Conservation (phyloP, 139 green algal species). For the Limnomonas spitsbergensis region DNA sequence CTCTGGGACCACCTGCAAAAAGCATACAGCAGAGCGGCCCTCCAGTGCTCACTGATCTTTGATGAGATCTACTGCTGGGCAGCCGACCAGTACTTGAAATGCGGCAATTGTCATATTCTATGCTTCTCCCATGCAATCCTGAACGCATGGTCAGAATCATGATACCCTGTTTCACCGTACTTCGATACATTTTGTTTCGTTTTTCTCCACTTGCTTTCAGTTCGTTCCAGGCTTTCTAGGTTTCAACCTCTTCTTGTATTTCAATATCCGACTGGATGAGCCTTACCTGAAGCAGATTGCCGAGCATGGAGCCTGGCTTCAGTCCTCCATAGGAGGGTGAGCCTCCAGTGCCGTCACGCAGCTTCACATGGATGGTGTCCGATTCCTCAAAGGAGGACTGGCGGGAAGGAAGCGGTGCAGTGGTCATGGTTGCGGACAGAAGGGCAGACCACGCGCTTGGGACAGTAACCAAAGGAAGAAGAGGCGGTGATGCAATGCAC, state of each 20-base stretch:
- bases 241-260: too few species aligned
- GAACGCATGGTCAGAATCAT: background rate
- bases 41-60: background rate
- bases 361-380: background rate
- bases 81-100: background rate
- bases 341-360: background rate
- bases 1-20: conserved; percentile 69
- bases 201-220: too few species aligned
- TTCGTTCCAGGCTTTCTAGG: too few species aligned
- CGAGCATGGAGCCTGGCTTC: conserved; percentile 48
- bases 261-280: background rate
- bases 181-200: too few species aligned
- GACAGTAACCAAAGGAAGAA: too few species aligned
- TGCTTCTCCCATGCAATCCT: background rate
- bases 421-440: background rate
- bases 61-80: background rate
- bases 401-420: background rate
- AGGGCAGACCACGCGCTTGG: background rate
- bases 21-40: background rate
- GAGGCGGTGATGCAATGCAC: too few species aligned
- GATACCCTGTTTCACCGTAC: too few species aligned
- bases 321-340: conserved; percentile 20
- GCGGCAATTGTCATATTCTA: background rate
- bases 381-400: background rate
- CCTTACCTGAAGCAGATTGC: conserved; percentile 30